phyloP scores from a whole-genome alignment of 1,284 basidiomycete genomes.

The Apiotrichum veenhuisii region DNA sequence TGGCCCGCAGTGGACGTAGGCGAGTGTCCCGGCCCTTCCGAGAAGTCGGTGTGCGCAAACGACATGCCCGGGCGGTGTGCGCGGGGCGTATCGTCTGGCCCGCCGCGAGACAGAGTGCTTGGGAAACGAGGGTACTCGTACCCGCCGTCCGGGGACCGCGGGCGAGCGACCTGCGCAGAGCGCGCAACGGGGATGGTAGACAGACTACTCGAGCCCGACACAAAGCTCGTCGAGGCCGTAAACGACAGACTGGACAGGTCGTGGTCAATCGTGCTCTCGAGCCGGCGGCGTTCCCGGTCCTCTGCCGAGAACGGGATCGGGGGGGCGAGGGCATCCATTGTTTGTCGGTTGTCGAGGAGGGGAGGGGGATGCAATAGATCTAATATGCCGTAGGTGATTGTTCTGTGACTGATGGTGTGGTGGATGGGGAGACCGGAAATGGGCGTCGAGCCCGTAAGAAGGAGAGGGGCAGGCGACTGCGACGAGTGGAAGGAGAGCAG shows the following conservation, averaged over 20 bases:
- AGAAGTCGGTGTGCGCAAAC: conserved; percentile 4
- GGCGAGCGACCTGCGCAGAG: conserved; percentile 3
- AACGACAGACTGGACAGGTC: conserved; percentile 42
- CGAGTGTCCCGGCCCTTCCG: conserved; percentile 29
- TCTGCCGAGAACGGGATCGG: conserved; percentile 40
- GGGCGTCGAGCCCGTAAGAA: neutral
- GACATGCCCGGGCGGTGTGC: neutral
- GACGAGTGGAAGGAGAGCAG: neutral
- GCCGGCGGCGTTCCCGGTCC: conserved; percentile 43
- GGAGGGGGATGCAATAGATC: neutral
- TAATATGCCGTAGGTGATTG: neutral
- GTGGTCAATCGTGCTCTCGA: conserved; percentile 46
- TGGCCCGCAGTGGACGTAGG: conserved; percentile 75
- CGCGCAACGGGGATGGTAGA: conserved; percentile 24
- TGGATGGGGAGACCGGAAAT: neutral
- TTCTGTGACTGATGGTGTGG: neutral
- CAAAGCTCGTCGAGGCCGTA: conserved; percentile 22
- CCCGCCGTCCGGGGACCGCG: neutral
- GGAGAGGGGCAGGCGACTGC: conserved; percentile 2
- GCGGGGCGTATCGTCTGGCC: conserved; percentile 12
- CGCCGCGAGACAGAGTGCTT: neutral
- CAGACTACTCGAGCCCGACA: conserved; percentile 19
- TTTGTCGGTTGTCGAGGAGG: neutral
- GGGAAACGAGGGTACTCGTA: conserved; percentile 9
- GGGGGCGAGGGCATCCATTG: conserved; percentile 9